These are phyloP conservation scores for Cubamyces sp. DNA, from an alignment of 768 basidiomycete species.

Conservation along the genomic window DNA sequence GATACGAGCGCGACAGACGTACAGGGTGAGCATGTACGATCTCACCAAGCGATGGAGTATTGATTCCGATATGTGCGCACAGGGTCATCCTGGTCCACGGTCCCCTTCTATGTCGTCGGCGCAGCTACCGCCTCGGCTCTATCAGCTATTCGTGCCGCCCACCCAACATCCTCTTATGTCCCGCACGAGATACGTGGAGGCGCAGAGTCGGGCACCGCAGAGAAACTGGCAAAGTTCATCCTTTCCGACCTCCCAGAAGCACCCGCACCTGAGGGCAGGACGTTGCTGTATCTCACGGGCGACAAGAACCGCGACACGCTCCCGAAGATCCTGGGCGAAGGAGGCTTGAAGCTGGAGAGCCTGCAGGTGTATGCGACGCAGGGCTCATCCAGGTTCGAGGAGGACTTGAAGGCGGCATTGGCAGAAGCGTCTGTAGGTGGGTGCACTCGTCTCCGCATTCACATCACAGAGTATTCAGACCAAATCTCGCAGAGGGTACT, in stretches of 20 bases:
- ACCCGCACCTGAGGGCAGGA: slow-evolving; percentile 23
- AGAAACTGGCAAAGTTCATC: slow-evolving; percentile 68
- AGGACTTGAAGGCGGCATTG: slow-evolving; percentile 39
- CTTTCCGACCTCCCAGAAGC: slow-evolving; percentile 38
- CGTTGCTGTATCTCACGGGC: slow-evolving; percentile 77
- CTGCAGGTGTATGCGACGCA: slow-evolving; percentile 76
- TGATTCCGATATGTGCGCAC: background rate
- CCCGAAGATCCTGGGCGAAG: slow-evolving; percentile 49
- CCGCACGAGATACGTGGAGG: slow-evolving; percentile 48
- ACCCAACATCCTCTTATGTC: slow-evolving; percentile 33
- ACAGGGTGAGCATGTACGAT: background rate
- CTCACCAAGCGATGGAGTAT: background rate
- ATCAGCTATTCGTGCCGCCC: slow-evolving; percentile 36
- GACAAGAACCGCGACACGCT: slow-evolving; percentile 85
- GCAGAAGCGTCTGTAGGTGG: background rate
- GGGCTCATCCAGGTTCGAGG: slow-evolving; percentile 54
- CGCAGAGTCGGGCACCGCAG: slow-evolving; percentile 64
- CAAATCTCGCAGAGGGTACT: background rate
- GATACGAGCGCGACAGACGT: background rate
- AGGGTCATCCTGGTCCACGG: slow-evolving; percentile 51
- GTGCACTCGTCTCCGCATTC: background rate
- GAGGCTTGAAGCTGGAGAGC: slow-evolving; percentile 47
- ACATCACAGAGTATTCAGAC: background rate
- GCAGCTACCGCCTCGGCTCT: slow-evolving; percentile 59
- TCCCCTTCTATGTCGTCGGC: slow-evolving; percentile 84